A percentile compares a stretch with the other conserved stretches of the same genome.
These are phyloP conservation scores for Wickerhamiella slavikovae DNA, from an alignment of 805 yeast species.

Conservation along the genomic window DNA sequence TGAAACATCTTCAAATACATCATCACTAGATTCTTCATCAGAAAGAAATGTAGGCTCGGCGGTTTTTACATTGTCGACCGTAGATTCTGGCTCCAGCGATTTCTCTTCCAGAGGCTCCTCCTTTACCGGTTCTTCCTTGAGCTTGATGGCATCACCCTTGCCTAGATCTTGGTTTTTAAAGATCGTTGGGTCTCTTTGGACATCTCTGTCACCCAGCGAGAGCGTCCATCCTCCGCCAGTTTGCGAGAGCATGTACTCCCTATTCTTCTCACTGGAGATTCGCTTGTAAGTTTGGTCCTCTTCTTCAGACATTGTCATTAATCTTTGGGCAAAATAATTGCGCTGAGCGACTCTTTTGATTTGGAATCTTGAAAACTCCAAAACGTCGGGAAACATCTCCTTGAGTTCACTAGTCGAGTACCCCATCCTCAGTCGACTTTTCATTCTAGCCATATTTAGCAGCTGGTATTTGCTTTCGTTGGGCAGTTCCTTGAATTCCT, in stretches of 20 bases:
- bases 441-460: constrained; percentile 56
- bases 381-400: constrained; percentile 56
- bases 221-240: constrained; percentile 74
- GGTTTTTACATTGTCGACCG: no score
- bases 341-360: constrained; percentile 82
- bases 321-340: constrained; percentile 69
- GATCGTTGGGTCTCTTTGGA: no score
- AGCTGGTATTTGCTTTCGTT: constrained; percentile 73
- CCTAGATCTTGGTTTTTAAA: no score
- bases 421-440: constrained; percentile 89
- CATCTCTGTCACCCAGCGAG: constrained; percentile 28
- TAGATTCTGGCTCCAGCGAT: no score
- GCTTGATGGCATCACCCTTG: no score
- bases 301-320: constrained; percentile 71
- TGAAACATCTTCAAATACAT: no score
- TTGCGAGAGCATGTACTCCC: constrained; percentile 51
- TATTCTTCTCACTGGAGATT: constrained; percentile 66
- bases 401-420: constrained; percentile 77
- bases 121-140: no score
- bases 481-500: constrained; percentile 60
- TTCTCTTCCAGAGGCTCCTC: no score
- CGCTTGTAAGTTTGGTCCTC: constrained; percentile 29
- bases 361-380: constrained; percentile 86
- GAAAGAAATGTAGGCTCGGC: no score
- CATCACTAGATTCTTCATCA: no score